Evolutionary conservation across 768 basidiomycete genomes (phyloP), one percentile per base, ranked within the genome.

Genomic region (Flagelloscypha sp.): DNA sequence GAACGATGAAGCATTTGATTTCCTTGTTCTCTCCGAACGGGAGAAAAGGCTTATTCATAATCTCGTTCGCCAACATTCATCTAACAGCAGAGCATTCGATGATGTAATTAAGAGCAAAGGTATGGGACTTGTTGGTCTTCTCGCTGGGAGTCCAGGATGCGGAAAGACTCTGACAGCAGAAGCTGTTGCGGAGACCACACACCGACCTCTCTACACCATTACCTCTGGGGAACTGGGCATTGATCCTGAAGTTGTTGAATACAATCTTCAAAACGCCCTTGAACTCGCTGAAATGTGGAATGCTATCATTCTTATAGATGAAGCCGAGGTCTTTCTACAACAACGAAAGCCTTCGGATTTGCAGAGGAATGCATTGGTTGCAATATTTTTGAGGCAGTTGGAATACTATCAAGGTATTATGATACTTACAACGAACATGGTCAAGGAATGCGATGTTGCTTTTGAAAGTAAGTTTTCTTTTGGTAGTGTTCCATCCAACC

Each of bases 1-100:
- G 73, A 73, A 73, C 41, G 50, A 60, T 7, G 68, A 73, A 15
- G 76, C 76, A 1, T 79, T 76, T 48, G 54, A 60, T n/a, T 70
- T 73, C 42, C 65, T 79, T 21, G 75, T 78, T 8, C 64, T 80
- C n/a, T 68, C 72, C 6, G 46, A 30, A 3, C 54, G 57, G 33
- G 50, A 57, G 32, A 62, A 64, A 40, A 39, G 13, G 6, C 48
- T 62, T 20, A 50, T 62, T 21, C 37, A 46, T 9, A 45, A 54
- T 6, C 52, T 62, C 9, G 48, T 61, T 15, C 48, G 54, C 20
- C 45, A 52, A 31, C 27, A 13, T 39, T 45, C 33, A 38, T 41
- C 15, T 12, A 33, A 41, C 28, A 30, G 33, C 7, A 30, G 24
- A 33, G 35, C 38, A 19, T 45, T 45, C 15, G 44, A 45, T 25